Evolutionary conservation across 2,329 filamentous ascomycete species (phyloP).

Genomic region (Atkinsonella hypoxylon): DNA sequence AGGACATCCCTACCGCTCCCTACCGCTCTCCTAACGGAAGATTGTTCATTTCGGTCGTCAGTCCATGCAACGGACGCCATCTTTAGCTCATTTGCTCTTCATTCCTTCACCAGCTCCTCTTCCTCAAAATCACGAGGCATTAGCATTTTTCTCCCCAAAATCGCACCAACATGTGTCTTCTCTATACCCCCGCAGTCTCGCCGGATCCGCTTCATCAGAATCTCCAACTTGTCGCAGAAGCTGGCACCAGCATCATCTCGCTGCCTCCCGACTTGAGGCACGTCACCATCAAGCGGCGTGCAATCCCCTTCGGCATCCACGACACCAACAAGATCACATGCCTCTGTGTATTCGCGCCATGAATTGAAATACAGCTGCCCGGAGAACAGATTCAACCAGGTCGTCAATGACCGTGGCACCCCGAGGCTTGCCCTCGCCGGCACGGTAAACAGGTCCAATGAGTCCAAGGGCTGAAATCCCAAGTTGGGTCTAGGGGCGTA

Average conservation of each 20-base stretch:
- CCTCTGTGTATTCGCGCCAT: conserved; percentile 38
- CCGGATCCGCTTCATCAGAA: conserved; percentile 20
- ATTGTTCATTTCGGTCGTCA: neutral
- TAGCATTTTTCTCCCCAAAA: conserved; percentile 17
- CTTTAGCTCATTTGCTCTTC: neutral
- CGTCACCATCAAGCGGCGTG: neutral
- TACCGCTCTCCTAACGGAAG: too few species aligned
- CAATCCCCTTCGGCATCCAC: conserved; percentile 10
- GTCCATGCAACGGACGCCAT: neutral
- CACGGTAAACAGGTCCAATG: conserved; percentile 11
- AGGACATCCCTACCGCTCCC: too few species aligned
- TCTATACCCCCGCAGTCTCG: conserved; percentile 21
- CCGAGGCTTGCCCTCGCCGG: neutral
- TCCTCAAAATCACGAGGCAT: neutral
- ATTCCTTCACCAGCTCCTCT: neutral
- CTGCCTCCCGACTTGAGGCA: neutral
- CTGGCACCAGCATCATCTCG: fast-evolving
- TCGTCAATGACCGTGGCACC: neutral
- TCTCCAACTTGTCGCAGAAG: conserved; percentile 15
- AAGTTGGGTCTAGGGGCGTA: conserved; percentile 36
- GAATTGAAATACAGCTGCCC: conserved; percentile 52
- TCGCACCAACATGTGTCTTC: conserved; percentile 24
- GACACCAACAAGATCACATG: conserved; percentile 42
- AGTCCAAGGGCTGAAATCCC: conserved; percentile 9
- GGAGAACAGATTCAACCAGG: conserved; percentile 50